A percentile compares a stretch with the other conserved stretches of the same genome.
These are phyloP conservation scores for Angomonas deanei DNA, from an alignment of 208 protist species.

Conservation along the genomic window DNA sequence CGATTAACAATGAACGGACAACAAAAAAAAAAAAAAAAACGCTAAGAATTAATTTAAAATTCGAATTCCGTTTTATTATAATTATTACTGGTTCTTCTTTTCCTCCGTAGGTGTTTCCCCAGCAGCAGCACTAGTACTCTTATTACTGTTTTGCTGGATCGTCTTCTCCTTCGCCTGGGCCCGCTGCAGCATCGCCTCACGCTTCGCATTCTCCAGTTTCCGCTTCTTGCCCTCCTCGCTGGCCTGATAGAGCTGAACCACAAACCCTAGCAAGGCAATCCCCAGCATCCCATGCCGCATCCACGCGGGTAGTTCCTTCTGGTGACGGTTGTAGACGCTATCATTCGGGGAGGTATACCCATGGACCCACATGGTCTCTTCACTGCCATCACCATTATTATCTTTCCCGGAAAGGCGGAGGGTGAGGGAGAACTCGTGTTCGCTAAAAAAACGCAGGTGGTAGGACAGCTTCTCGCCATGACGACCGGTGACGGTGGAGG, in stretches of 20 bases:
- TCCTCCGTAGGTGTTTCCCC: constrained; percentile 2
- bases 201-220: constrained; percentile 17
- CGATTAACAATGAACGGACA: no score
- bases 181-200: constrained; percentile 12
- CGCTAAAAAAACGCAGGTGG: constrained; percentile 47
- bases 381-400: no score
- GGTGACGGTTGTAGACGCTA: constrained; percentile 22
- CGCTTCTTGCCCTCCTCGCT: constrained; percentile 29
- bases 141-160: neutral
- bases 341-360: constrained; percentile 46
- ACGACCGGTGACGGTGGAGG: neutral
- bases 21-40: no score
- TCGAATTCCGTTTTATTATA: no score
- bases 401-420: constrained; percentile 24
- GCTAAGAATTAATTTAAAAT: no score
- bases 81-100: constrained; percentile 12
- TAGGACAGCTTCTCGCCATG: constrained; percentile 8
- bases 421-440: constrained; percentile 58
- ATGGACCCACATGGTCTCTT: constrained; percentile 58
- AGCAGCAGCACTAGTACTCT: neutral
- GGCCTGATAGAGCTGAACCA: constrained; percentile 39
- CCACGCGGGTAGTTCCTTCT: constrained; percentile 22
- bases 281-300: constrained; percentile 26
- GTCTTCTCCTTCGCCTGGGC: neutral
- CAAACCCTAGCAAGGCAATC: constrained; percentile 21